phyloP scores from a whole-genome alignment of 2,329 filamentous ascomycete genomes.

The Amesomyces nigricolor region DNA sequence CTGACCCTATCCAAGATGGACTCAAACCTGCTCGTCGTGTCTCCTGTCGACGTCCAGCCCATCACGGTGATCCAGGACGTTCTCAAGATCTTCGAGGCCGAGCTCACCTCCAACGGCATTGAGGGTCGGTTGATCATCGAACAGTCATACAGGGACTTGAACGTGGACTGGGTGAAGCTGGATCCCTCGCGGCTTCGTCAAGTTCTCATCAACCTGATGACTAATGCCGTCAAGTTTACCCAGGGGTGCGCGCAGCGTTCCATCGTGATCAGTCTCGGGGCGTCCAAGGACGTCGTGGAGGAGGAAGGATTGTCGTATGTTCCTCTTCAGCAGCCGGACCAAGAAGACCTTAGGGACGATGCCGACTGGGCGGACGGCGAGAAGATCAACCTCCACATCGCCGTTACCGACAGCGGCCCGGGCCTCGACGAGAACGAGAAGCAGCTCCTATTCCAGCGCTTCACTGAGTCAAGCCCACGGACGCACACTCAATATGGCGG shows the following conservation, averaged over 20 bases:
- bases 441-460: constrained; percentile 69
- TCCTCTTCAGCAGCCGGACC: constrained; percentile 38
- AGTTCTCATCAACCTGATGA: constrained; percentile 70
- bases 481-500: constrained; percentile 76
- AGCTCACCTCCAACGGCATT: constrained; percentile 67
- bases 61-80: constrained; percentile 58
- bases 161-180: constrained; percentile 65
- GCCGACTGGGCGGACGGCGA: constrained; percentile 68
- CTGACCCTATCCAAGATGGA: constrained; percentile 70
- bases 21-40: constrained; percentile 65
- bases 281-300: constrained; percentile 49
- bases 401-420: constrained; percentile 66
- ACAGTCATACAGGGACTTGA: constrained; percentile 58
- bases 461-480: constrained; percentile 67
- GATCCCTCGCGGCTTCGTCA: constrained; percentile 71
- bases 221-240: constrained; percentile 61
- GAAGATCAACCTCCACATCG: constrained; percentile 65
- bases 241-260: constrained; percentile 51
- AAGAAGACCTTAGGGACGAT: constrained; percentile 44
- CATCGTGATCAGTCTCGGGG: constrained; percentile 61
- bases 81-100: constrained; percentile 73
- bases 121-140: constrained; percentile 64
- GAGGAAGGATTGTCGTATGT: constrained; percentile 41
- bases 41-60: constrained; percentile 63
- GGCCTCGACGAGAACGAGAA: constrained; percentile 66